Evolutionary conservation across 371 early-diverging fungal genomes (phyloP).

Genomic region (Mortierella sp.): DNA sequence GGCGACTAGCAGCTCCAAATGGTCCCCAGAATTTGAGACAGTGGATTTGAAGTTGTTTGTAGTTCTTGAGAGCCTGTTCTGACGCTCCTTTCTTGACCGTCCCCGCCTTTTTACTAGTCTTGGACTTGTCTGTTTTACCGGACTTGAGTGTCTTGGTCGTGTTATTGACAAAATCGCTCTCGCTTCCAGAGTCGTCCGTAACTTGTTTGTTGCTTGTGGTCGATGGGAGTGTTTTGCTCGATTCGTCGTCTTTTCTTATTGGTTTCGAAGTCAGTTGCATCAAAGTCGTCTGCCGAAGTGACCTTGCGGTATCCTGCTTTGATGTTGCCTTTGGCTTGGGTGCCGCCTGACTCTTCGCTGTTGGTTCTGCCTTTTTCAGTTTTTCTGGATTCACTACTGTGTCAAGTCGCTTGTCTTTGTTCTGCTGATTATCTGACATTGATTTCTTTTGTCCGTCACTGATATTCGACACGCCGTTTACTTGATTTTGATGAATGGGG

Average conservation of each 20-base stretch:
- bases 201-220: constrained; percentile 1
- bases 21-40: constrained; percentile 52
- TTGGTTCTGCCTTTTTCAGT: background rate
- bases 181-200: constrained; percentile 8
- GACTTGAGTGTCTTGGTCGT: background rate
- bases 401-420: background rate
- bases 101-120: background rate
- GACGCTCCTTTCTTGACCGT: constrained; percentile 25
- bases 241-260: background rate
- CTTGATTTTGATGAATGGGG: background rate
- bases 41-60: constrained; percentile 51
- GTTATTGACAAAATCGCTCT: constrained; percentile 14
- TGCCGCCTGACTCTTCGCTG: background rate
- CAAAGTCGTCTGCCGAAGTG: constrained; percentile 32
- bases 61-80: constrained; percentile 26
- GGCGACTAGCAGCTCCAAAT: constrained; percentile 14
- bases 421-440: background rate
- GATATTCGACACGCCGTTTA: background rate
- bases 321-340: background rate
- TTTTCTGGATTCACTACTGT: background rate
- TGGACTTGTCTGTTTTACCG: background rate
- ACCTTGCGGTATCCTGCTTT: background rate
- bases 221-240: background rate
- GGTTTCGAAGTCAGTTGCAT: constrained; percentile 26
- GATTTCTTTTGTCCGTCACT: background rate